Evolutionary conservation across 441 rosid genomes (phyloP), one percentile per base, ranked within the genome.

Genomic region (Melastoma candidum): DNA sequence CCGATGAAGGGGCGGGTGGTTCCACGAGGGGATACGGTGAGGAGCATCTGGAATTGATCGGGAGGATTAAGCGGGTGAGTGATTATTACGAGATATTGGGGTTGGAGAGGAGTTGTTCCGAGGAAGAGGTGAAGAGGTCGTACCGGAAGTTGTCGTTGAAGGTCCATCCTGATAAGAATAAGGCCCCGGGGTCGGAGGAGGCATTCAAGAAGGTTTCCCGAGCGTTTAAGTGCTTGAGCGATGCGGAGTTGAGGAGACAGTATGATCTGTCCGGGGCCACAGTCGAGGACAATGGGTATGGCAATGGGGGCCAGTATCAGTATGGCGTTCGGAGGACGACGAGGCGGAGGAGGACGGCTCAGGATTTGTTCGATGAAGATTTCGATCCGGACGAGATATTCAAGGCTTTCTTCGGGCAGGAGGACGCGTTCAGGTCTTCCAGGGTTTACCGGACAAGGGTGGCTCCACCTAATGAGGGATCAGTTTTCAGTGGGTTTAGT

Each of bases 151-250:
- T 82, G 72, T 82, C 85, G 0, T 60, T 82, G 74, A 82, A 75
- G 72, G 83, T 82, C 67, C 88, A 82, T 26, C 88, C 88, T 0
- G 88, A 82, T 70, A 82, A 82, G 74, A 82, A 79, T 58, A 77
- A 77, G 74, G 83, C 81, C 11, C 85, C 81, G 0, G 88, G 85
- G 14, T 77, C 85, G 1, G 88, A 79, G 67, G 85, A 79, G 53
- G 88, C 83, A 0, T 82, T 82, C 70, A 82, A 79, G 81, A 79
- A 70, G 71, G 78, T 82, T 12, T 68, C 73, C 1, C 79, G 62
- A 61, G 88, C 85, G 0, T 82, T 82, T 26, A 77, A 68, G 53
- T 79, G 88, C 65, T 70, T 79, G 71, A 82, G 84, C 13, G 79
- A 79, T 58, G 71, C 54, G 25, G 64, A 63, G 68, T 77, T 77